Evolutionary conservation across 2,329 filamentous ascomycete genomes (phyloP).

Genomic region (Phaeosphaeriaceae sp.): DNA sequence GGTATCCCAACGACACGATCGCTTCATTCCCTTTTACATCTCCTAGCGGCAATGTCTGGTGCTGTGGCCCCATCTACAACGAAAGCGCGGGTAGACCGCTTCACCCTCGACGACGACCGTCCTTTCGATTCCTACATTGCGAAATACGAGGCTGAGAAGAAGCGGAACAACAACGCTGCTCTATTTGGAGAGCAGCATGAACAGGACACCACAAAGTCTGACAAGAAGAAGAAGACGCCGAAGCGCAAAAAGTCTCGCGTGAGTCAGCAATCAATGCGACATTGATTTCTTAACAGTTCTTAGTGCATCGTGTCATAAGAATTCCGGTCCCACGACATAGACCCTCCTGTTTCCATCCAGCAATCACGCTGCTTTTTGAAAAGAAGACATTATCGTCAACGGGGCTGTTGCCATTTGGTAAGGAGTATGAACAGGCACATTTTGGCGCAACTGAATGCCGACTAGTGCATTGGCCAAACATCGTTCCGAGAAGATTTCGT

Average conservation of each 20-base stretch:
- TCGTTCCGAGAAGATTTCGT: no score
- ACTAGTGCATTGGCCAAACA: no score
- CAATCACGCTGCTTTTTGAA: not conserved
- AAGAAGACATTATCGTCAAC: not conserved
- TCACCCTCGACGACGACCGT: constrained; percentile 1
- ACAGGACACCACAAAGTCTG: not conserved
- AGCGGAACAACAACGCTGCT: not conserved
- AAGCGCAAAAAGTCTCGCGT: constrained; percentile 8
- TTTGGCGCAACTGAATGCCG: no score
- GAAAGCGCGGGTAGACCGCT: constrained; percentile 4
- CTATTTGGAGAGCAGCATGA: not conserved
- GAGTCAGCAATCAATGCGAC: not conserved
- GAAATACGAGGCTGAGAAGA: constrained; percentile 1
- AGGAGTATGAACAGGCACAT: no score
- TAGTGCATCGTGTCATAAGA: not conserved
- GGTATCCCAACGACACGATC: not conserved
- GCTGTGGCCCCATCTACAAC: constrained; percentile 8
- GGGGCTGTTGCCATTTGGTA: not conserved
- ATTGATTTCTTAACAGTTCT: not conserved
- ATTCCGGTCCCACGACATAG: not conserved
- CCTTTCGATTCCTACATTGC: constrained; percentile 3
- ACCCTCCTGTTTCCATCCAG: not conserved
- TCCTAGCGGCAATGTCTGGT: constrained; percentile 8
- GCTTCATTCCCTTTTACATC: not conserved
- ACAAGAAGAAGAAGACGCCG: not conserved